Base-by-base conservation (phyloP, 257 asterid genomes). In the Plantago ovata region DNA sequence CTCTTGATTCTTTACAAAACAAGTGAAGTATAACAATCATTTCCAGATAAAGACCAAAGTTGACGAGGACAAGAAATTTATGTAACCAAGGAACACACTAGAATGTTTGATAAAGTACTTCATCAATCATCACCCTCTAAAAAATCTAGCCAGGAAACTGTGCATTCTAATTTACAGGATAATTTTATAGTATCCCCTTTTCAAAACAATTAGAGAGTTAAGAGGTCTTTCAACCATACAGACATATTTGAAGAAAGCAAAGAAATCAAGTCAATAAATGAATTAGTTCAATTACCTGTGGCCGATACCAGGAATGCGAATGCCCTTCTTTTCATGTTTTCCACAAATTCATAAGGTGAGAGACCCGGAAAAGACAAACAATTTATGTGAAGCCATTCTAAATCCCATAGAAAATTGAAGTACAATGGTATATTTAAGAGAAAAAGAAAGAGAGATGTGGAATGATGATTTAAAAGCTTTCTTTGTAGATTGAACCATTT, bases 301-400 rank as follows among this genome's bases (percentile, higher is more conserved):
- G 53, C 99, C 99, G 62, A 93, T 93, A 48, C 99, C 99, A 47
- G 99, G 99, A 53, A 93, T 96, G 18, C 99, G 95, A 57, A 93
- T 89, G 67, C 99, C 99, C 77, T 86, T 93, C 92, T 92, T 93
- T 93, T 93, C 99, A 93, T 93, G 83, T 86, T 67, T 72, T 92
- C 99, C 52, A 93, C 99, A 67, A 89, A 93, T 66, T 93, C 99
- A 54, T 89, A 93, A 56, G 99, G 95, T n/a, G 92, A 68, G 54
- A 89, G 96, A 70, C 83, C 75, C 99, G 89, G 79, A 56, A 48
- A 65, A 58, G 32, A 73, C 43, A 56, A 21, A 59, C 32, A 21
- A 59, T n/a, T 39, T 56, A 44, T 12, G 28, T 58, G 24, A 53
- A 43, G 39, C 41, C 39, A 64, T 48, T 40, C 52, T 21, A 42